Evolutionary conservation across 805 yeast genomes (phyloP), one percentile per base, ranked within the genome.

Genomic region (Candida sanyiensis): DNA sequence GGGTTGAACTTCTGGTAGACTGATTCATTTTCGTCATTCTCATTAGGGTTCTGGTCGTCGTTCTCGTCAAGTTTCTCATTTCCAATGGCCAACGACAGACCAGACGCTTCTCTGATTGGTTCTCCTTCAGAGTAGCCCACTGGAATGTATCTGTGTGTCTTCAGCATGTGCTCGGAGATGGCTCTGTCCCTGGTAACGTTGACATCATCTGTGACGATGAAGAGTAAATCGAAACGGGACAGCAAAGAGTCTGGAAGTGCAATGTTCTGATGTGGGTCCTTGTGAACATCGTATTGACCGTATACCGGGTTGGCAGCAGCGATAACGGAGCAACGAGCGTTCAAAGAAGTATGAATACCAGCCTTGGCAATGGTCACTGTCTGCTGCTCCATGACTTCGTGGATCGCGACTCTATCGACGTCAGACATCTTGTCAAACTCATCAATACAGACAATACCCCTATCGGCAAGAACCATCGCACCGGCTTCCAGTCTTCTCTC

Each of bases 361-460:
- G 97, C 98, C 61, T 90, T 90, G 37, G 97, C 95, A 56, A 90
- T 89, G 3, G 97, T 89, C 21, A 90, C 96, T 0, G 98, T 93
- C 62, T 93, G 98, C 66, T 93, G 98, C 67, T 93, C 98, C 98
- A 93, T 93, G 35, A 93, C 98, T 73, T 93, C 98, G 64, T 93
- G 98, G 56, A 93, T 93, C 2, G 97, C 97, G 37, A 93, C 97
- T 58, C 98, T 75, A 66, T 93, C 98, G 20, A 80, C 77, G 61
- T 93, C 98, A 46, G 85, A 81, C 98, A 93, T 93, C 64, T 93
- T 93, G 66, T 90, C 98, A 57, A 93, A 93, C 69, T 93, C 98
- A 70, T 93, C 98, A 54, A 93, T 94, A 74, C 98, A 93, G 29
- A 93, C 97, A 41, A 93, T 74, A 47, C 98, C 98, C 48, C 97